A percentile compares a stretch with the other conserved stretches of the same genome.
Conservation (phyloP, 2,329 filamentous ascomycete genomes). For the Fusarium caatingaense region DNA sequence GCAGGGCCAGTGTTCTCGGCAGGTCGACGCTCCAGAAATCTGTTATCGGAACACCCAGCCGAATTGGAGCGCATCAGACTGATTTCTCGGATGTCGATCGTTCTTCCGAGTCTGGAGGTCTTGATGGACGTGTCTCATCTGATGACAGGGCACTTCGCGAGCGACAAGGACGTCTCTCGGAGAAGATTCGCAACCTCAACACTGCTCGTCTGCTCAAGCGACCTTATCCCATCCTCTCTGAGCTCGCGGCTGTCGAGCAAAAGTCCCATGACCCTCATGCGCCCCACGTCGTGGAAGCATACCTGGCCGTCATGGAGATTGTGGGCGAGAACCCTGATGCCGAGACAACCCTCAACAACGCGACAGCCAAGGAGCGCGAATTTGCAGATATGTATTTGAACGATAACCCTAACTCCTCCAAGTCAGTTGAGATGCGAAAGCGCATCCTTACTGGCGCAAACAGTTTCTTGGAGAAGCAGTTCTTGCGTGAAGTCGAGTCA, state of each 20-base stretch:
- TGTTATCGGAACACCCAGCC: conserved; percentile 83
- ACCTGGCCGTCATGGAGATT: conserved; percentile 82
- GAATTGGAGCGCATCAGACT: conserved; percentile 71
- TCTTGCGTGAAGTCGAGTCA: conserved; percentile 80
- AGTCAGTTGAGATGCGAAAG: conserved; percentile 76
- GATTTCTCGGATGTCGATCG: conserved; percentile 77
- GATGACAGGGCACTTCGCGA: conserved; percentile 83
- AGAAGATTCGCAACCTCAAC: conserved; percentile 84
- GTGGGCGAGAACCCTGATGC: conserved; percentile 76
- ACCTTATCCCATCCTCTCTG: conserved; percentile 78
- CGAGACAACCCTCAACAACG: conserved; percentile 68
- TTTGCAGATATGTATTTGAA: conserved; percentile 83
- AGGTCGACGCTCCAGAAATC: conserved; percentile 81
- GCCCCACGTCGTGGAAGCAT: conserved; percentile 82
- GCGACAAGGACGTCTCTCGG: conserved; percentile 84
- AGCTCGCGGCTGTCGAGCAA: conserved; percentile 79
- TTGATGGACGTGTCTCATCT: conserved; percentile 59
- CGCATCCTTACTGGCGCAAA: conserved; percentile 84
- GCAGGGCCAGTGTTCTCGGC: conserved; percentile 62
- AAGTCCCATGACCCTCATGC: conserved; percentile 77
- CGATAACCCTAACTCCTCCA: conserved; percentile 72
- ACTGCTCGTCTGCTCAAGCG: conserved; percentile 72
- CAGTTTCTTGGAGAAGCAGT: conserved; percentile 82
- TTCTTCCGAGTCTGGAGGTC: conserved; percentile 60
- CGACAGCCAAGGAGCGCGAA: conserved; percentile 77